Base-by-base conservation (phyloP, 78 protist genomes). In the Diacronema lutheri region DNA sequence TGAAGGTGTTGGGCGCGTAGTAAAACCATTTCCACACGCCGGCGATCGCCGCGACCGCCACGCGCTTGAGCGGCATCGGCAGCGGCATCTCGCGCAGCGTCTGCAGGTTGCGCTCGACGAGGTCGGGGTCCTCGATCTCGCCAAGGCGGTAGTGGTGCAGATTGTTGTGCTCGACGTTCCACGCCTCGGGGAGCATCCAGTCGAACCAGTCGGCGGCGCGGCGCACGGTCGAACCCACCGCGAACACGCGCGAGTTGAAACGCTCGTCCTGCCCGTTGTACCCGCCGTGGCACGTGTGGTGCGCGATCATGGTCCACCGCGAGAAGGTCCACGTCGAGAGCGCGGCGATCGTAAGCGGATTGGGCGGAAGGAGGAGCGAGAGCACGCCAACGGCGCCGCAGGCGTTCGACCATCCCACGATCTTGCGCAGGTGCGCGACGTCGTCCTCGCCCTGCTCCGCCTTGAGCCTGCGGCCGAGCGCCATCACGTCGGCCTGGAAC, bases 121-220 rank as follows among this genome's bases (percentile, higher is more conserved):
- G 81, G 81, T 74, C 81, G 31, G 81, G 81, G 56, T 62, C 68
- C 33, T 58, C 83, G 20, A 10, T 19, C 82, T 87, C 90, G 55
- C 86, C 71, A 20, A 77, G 84, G 31, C 66, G 78, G 71, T 64
- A 79, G 71, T 87, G 90, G 90, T 87, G 90, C 58, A 81, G 78
- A 74, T 81, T 62, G 90, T 87, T 87, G 82, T 87, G 90, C 86
- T 87, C 90, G 56, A 81, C 41, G 72, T 81, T 50, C 90, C 90
- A 87, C n/a, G 86, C 86, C 79, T 86, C 89, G n/a, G 89, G 89
- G 23, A 87, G 83, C 86, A 87, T 87, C 86, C 86, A 87, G 82
- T 87, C 90, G 74, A 87, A 46, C 90, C 90, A 87, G 50, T 87
- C 83, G 20, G 12, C 12, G 5, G n/a, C 40, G 40, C 89, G 89